These are phyloP conservation scores for Coemansia biformis DNA, from an alignment of 192 early-diverging fungal species.

Conservation along the genomic window DNA sequence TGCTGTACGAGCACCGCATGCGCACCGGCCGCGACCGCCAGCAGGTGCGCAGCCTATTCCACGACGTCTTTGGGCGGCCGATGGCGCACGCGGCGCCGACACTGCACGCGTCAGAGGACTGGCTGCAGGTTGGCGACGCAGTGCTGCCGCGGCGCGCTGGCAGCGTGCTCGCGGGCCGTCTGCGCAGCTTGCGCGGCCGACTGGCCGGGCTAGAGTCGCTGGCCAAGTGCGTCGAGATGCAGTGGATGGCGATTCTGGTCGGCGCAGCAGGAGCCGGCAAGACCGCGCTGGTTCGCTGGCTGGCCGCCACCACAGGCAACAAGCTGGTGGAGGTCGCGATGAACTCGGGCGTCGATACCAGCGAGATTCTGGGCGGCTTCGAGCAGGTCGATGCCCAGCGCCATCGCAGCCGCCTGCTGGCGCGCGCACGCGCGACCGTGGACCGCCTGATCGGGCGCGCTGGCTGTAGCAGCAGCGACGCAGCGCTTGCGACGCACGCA, in stretches of 20 bases:
- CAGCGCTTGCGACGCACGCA: background rate
- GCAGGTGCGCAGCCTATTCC: slow-evolving; percentile 54
- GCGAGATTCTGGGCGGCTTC: slow-evolving; percentile 94
- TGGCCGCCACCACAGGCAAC: slow-evolving; percentile 79
- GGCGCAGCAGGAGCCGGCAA: slow-evolving; percentile 84
- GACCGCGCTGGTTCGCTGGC: slow-evolving; percentile 75
- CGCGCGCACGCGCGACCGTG: background rate
- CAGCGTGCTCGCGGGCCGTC: slow-evolving; percentile 26
- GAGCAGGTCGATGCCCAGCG: slow-evolving; percentile 89
- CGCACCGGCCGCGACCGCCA: slow-evolving; percentile 71
- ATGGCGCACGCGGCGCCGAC: slow-evolving; percentile 11
- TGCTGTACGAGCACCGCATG: slow-evolving; percentile 89
- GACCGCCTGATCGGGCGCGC: slow-evolving; percentile 2
- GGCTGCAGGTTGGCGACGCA: slow-evolving; percentile 61
- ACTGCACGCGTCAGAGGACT: slow-evolving; percentile 50
- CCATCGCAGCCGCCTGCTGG: slow-evolving; percentile 44
- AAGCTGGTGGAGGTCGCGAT: slow-evolving; percentile 87
- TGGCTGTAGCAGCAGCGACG: slow-evolving; percentile 1
- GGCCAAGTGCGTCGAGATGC: slow-evolving; percentile 81
- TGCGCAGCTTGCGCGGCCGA: slow-evolving; percentile 63
- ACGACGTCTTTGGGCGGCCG: slow-evolving; percentile 50
- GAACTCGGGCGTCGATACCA: slow-evolving; percentile 90
- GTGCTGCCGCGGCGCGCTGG: slow-evolving; percentile 48
- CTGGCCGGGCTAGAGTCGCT: slow-evolving; percentile 68
- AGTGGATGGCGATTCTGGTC: slow-evolving; percentile 87